Percentiles rank a stretch among this genome's conserved stretches.
These are phyloP conservation scores for Rhizophagus sp. DNA, from an alignment of 192 early-diverging fungal species.

Conservation along the genomic window DNA sequence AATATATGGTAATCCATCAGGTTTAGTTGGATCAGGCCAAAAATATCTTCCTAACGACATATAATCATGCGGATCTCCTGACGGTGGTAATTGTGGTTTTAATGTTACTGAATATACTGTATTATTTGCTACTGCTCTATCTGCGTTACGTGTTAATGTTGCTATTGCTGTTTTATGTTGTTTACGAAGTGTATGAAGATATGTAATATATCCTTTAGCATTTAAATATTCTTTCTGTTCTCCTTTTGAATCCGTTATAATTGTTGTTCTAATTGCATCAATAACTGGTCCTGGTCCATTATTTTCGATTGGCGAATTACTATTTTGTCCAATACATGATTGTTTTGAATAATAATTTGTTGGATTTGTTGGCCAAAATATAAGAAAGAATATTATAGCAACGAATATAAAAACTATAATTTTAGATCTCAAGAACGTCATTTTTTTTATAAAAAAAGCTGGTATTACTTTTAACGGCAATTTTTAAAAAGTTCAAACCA, in stretches of 20 bases:
- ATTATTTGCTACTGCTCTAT: slow-evolving; percentile 33
- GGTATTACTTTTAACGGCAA: too few relatives aligned
- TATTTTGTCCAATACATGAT: not conserved
- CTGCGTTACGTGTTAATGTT: slow-evolving; percentile 16
- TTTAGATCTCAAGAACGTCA: not conserved
- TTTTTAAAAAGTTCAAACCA: too few relatives aligned
- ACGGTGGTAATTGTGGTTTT: slow-evolving; percentile 50
- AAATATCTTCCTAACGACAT: slow-evolving; percentile 59
- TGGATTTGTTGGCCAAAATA: not conserved
- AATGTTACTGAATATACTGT: slow-evolving; percentile 54
- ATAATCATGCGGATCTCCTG: slow-evolving; percentile 55
- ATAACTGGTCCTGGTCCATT: slow-evolving; percentile 1
- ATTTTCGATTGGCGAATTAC: not conserved
- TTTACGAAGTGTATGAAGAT: not conserved
- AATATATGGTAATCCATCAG: slow-evolving; percentile 51
- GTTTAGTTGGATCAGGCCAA: slow-evolving; percentile 48
- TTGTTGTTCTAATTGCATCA: slow-evolving; percentile 5
- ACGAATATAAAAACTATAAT: not conserved
- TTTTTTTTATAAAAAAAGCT: too few relatives aligned
- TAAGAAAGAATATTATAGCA: not conserved
- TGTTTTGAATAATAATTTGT: not conserved
- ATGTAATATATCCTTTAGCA: slow-evolving; percentile 9
- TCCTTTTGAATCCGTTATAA: not conserved
- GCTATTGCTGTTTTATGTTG: slow-evolving; percentile 5
- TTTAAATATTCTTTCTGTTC: slow-evolving; percentile 15